Percentiles rank a stretch among this genome's conserved stretches.
Evolutionary conservation across 78 protist species (phyloP).

Genomic region (Anaeramoeba flamelloides): DNA sequence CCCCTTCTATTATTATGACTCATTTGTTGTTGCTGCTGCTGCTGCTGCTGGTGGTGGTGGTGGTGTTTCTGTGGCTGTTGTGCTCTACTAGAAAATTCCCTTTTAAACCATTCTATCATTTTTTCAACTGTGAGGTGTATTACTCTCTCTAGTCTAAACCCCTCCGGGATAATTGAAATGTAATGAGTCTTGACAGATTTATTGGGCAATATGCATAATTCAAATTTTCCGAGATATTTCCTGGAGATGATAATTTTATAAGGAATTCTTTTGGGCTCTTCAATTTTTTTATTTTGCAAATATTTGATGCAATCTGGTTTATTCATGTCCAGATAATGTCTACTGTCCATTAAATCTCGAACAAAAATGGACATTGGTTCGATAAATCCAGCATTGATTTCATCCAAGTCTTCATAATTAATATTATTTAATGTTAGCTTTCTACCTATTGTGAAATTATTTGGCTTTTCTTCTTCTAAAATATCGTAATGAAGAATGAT

Average conservation of each 20-base stretch:
- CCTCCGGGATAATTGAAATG: background rate
- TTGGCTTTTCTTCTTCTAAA: background rate
- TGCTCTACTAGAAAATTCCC: no score
- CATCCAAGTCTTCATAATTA: background rate
- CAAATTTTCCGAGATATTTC: background rate
- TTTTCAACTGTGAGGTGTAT: no score
- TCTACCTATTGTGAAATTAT: background rate
- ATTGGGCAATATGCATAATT: background rate
- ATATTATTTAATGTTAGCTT: background rate
- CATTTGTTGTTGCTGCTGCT: no score
- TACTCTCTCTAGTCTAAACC: no score
- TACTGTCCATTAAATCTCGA: background rate
- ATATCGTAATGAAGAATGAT: background rate
- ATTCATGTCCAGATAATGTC: background rate
- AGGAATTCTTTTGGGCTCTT: background rate
- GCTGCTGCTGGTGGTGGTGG: no score
- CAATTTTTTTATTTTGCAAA: background rate
- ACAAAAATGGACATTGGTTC: background rate
- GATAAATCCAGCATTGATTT: background rate
- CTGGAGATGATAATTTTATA: background rate
- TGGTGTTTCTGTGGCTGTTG: no score
- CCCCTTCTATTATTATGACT: no score
- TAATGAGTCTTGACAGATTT: background rate
- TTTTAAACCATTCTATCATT: no score
- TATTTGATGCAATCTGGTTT: background rate